Conservation (phyloP, 2,329 filamentous ascomycete species). For the Hysterium pulicare region DNA sequence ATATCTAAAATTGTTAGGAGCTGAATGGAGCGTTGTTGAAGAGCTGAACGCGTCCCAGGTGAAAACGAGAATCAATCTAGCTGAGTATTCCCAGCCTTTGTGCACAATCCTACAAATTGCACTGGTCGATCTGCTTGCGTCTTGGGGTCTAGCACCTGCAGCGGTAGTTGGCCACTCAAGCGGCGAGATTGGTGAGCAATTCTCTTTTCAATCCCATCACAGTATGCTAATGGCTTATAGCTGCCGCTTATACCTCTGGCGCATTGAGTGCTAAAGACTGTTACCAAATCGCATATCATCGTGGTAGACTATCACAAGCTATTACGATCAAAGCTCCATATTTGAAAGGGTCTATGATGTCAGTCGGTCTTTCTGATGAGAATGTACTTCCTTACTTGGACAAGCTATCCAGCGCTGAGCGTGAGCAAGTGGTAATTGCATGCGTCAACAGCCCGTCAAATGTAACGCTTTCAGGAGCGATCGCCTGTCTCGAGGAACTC, state of each 20-base stretch:
- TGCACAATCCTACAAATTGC: constrained; percentile 12
- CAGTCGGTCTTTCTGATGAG: background rate
- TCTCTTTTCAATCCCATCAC: too few species aligned
- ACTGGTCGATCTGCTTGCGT: constrained; percentile 11
- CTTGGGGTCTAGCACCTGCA: constrained; percentile 6
- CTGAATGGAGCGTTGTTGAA: constrained; percentile 24
- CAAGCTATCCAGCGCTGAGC: background rate
- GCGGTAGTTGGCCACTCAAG: constrained; percentile 12
- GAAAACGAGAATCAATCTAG: constrained; percentile 3
- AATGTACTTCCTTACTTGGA: background rate
- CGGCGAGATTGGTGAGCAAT: too few species aligned
- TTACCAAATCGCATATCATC: constrained; percentile 6
- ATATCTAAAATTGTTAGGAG: constrained; percentile 4
- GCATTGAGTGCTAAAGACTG: constrained; percentile 4
- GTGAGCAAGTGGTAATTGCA: background rate
- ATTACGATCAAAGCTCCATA: background rate
- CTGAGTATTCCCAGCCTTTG: constrained; percentile 10
- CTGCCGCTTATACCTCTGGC: constrained; percentile 12
- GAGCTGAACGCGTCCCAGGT: background rate
- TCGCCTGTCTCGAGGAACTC: background rate
- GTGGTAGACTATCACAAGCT: constrained; percentile 2
- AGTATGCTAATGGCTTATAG: too few species aligned
- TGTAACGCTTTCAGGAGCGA: background rate
- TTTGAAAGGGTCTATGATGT: background rate
- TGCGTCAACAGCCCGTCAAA: constrained; percentile 29